Conservation (phyloP, 2,329 filamentous ascomycete species). For the Penicillium sp. region DNA sequence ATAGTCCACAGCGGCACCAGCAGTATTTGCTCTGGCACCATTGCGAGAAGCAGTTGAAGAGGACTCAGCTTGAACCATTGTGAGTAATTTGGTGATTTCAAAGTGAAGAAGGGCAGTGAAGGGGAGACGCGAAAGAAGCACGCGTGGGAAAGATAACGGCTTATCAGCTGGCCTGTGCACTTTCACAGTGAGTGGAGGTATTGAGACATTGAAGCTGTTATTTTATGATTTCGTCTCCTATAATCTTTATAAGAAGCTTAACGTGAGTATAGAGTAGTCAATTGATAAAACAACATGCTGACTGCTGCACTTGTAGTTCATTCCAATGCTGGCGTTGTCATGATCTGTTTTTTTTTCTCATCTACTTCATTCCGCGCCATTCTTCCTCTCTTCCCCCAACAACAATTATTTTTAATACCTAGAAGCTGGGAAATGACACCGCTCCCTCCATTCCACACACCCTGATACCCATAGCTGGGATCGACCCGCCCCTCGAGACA, state of each 20-base stretch:
- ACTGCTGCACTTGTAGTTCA: not conserved
- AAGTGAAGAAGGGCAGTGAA: conserved; percentile 3
- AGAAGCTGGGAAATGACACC: not conserved
- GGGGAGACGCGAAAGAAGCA: conserved; percentile 28
- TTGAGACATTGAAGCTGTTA: not conserved
- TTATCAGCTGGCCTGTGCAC: conserved; percentile 17
- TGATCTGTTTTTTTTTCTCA: not conserved
- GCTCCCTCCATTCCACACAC: not conserved
- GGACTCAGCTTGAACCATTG: conserved; percentile 48
- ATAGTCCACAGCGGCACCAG: conserved; percentile 43
- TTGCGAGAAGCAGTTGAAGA: conserved; percentile 44
- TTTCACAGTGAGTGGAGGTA: not conserved
- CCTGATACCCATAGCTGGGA: not conserved
- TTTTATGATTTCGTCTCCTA: not conserved
- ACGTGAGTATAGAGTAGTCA: not conserved
- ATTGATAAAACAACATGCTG: not conserved
- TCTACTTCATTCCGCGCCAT: conserved; percentile 1
- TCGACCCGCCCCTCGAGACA: not conserved
- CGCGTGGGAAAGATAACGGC: conserved; percentile 25
- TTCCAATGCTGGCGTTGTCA: not conserved
- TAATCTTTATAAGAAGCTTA: not conserved
- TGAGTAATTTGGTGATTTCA: not conserved
- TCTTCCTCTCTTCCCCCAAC: not conserved
- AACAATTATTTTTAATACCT: conserved; percentile 5
- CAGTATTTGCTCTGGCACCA: conserved; percentile 38